A percentile compares a stretch with the other conserved stretches of the same genome.
Evolutionary conservation across 768 basidiomycete genomes (phyloP).

Genomic region (Flagelloscypha sp.): DNA sequence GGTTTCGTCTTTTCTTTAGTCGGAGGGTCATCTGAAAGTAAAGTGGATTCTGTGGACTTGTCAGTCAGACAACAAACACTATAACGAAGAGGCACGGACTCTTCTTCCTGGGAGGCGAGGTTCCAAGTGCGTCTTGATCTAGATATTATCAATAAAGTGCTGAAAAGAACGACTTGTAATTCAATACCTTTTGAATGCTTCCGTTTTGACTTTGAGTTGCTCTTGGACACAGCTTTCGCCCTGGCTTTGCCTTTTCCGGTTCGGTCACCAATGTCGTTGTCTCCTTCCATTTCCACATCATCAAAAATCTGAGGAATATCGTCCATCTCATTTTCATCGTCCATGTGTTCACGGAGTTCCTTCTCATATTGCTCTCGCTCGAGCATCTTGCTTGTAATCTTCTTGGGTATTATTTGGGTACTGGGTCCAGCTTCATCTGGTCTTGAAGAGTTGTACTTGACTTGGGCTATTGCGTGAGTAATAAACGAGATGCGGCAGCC

Average conservation of each 20-base stretch:
- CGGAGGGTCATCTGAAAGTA: too few species aligned
- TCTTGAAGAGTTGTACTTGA: slow-evolving; percentile 28
- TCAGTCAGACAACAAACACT: too few species aligned
- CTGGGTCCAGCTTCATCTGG: slow-evolving; percentile 24
- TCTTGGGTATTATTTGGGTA: slow-evolving; percentile 13
- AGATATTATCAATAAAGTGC: too few species aligned
- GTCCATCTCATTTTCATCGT: slow-evolving; percentile 30
- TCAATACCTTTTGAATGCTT: too few species aligned
- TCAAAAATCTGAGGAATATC: slow-evolving; percentile 10
- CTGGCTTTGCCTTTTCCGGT: slow-evolving; percentile 24
- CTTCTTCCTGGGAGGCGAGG: too few species aligned
- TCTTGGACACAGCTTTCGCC: too few species aligned
- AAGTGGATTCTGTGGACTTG: too few species aligned
- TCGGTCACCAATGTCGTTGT: slow-evolving; percentile 23
- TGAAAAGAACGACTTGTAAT: too few species aligned
- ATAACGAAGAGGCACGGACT: too few species aligned
- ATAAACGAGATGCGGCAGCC: slow-evolving; percentile 78
- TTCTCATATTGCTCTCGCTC: slow-evolving; percentile 58
- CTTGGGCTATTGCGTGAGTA: slow-evolving; percentile 70
- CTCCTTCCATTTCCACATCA: slow-evolving; percentile 33
- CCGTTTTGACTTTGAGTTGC: too few species aligned
- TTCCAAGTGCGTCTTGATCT: too few species aligned
- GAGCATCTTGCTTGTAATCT: slow-evolving; percentile 67
- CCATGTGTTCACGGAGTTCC: slow-evolving; percentile 40
- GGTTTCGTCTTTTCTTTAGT: too few species aligned